A percentile compares a stretch with the other conserved stretches of the same genome.
phyloP scores from a whole-genome alignment of 192 early-diverging fungal genomes.

The Coemansia sp. region DNA sequence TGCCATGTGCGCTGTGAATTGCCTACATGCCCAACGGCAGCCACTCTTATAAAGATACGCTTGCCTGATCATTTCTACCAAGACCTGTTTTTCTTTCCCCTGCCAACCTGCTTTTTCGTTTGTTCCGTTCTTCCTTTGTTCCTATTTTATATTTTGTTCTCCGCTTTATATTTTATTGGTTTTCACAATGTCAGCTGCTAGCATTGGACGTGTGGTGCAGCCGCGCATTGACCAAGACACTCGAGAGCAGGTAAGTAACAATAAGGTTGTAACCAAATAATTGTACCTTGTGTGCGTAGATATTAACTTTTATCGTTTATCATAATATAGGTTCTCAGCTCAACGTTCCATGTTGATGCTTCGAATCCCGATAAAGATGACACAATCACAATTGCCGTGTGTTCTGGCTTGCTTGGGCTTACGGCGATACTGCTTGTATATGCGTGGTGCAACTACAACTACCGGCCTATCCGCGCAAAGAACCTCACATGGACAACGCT shows the following conservation, averaged over 20 bases:
- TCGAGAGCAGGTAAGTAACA: background rate
- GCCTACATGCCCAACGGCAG: background rate
- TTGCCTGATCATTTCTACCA: background rate
- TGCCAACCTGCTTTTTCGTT: background rate
- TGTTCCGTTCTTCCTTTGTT: background rate
- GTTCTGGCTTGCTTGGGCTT: slow-evolving; percentile 20
- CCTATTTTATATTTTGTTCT: background rate
- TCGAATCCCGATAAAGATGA: slow-evolving; percentile 21
- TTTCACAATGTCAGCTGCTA: background rate
- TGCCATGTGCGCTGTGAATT: background rate
- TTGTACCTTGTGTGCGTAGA: background rate
- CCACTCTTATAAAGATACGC: background rate
- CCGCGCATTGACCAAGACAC: background rate
- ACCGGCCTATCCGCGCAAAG: slow-evolving; percentile 47
- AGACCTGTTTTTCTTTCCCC: background rate
- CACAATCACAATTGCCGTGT: slow-evolving; percentile 21
- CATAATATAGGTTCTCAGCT: slow-evolving; percentile 15
- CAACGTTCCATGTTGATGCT: slow-evolving; percentile 10
- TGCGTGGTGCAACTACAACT: background rate
- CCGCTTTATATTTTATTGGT: background rate
- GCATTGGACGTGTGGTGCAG: background rate
- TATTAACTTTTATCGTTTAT: background rate
- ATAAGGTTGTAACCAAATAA: background rate
- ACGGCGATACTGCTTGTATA: slow-evolving; percentile 28
- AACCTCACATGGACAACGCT: slow-evolving; percentile 39